Conservation (phyloP, 2,329 filamentous ascomycete genomes). For the Xylariaceae sp. region DNA sequence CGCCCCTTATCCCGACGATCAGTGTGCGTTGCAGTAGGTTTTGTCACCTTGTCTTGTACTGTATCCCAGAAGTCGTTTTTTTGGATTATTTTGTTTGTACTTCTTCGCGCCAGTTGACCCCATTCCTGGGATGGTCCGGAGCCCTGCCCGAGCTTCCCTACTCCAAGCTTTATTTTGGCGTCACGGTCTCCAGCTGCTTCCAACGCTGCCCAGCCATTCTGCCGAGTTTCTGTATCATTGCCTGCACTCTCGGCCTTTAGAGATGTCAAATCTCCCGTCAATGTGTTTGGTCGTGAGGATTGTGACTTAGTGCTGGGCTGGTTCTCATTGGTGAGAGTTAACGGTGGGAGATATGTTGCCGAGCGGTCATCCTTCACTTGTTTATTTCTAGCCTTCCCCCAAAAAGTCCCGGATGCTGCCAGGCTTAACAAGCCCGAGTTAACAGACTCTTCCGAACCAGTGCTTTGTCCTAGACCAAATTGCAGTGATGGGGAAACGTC, state of each 20-base stretch:
- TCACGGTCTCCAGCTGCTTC: slow-evolving; percentile 7
- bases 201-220: neutral
- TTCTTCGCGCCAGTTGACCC: slow-evolving; percentile 20
- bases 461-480: neutral
- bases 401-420: neutral
- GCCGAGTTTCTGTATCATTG: neutral
- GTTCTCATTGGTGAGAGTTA: neutral
- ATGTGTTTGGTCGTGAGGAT: neutral
- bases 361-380: neutral
- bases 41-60: neutral
- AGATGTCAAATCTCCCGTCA: neutral
- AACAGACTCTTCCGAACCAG: neutral
- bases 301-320: neutral
- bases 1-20: neutral
- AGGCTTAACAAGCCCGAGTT: slow-evolving; percentile 1
- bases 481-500: neutral
- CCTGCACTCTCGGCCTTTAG: neutral
- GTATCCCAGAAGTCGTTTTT: neutral
- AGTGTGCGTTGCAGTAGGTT: neutral
- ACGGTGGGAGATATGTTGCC: neutral
- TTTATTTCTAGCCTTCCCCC: no score
- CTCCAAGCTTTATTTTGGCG: neutral
- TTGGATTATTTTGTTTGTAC: neutral
- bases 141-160: neutral
- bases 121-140: slow-evolving; percentile 17